Evolutionary conservation across 2,329 filamentous ascomycete genomes (phyloP).

Genomic region (Aspergillus ruber): DNA sequence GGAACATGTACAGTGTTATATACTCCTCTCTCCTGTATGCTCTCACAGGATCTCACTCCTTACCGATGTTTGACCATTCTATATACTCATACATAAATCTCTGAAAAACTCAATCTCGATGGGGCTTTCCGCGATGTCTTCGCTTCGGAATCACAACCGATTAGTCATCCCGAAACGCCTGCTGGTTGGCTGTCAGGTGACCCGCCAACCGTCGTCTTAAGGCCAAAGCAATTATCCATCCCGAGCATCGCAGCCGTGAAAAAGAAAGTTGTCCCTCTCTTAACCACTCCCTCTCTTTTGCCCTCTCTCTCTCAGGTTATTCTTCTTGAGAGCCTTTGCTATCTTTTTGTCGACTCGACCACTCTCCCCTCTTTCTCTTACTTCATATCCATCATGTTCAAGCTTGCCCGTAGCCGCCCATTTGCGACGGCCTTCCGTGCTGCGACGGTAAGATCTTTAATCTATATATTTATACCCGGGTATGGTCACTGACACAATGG

Average conservation of each 20-base stretch:
- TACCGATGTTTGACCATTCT: background rate
- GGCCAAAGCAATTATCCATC: constrained; percentile 17
- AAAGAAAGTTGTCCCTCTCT: constrained; percentile 27
- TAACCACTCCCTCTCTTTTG: constrained; percentile 6
- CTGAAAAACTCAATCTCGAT: background rate
- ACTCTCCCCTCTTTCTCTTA: constrained; percentile 17
- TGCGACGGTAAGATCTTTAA: constrained; percentile 57
- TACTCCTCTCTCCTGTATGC: too few relatives aligned
- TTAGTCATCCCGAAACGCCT: constrained; percentile 23
- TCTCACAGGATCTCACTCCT: too few relatives aligned
- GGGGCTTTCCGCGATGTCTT: constrained; percentile 25
- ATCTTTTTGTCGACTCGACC: constrained; percentile 2
- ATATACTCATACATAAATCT: background rate
- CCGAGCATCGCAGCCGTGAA: constrained; percentile 25
- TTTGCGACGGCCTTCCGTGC: constrained; percentile 73
- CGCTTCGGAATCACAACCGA: constrained; percentile 17
- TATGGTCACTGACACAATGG: constrained; percentile 3
- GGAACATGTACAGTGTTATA: too few relatives aligned
- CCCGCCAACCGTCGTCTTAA: constrained; percentile 18
- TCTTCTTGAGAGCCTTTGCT: constrained; percentile 6
- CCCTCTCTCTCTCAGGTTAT: constrained; percentile 8
- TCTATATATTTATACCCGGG: background rate
- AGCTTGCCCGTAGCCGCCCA: constrained; percentile 73
- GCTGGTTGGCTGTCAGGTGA: constrained; percentile 23
- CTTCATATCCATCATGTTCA: constrained; percentile 61